Percentiles rank a stretch among this genome's conserved stretches.
These are phyloP conservation scores for Dipteronia sinensis DNA, from an alignment of 345 rosid genomes.

Conservation along the genomic window DNA sequence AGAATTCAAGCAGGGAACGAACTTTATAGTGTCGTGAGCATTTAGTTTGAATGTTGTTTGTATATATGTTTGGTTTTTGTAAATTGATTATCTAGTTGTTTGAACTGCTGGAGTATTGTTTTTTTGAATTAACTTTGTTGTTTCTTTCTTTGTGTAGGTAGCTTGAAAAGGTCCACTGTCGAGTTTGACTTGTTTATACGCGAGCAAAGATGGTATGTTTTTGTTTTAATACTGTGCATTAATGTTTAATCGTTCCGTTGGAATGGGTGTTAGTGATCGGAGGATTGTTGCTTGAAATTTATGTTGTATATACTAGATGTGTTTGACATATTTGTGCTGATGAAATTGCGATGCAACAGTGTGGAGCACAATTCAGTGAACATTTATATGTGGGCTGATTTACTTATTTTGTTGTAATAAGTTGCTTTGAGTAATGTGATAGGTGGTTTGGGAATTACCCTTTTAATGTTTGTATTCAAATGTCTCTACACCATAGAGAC, in stretches of 20 bases:
- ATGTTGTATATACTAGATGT: neutral
- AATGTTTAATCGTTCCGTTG: neutral
- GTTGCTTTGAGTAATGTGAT: neutral
- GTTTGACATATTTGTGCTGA: neutral
- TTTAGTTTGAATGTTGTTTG: neutral
- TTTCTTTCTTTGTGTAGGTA: slow-evolving; percentile 24
- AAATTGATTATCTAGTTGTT: neutral
- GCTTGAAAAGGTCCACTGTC: slow-evolving; percentile 21
- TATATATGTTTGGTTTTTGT: too few relatives aligned
- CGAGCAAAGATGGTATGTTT: slow-evolving; percentile 40
- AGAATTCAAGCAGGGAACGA: neutral
- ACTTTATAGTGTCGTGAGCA: neutral
- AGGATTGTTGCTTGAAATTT: neutral
- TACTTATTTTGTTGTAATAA: neutral
- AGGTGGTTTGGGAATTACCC: neutral
- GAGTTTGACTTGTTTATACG: slow-evolving; percentile 2
- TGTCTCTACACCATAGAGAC: neutral
- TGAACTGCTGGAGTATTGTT: neutral
- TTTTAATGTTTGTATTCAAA: neutral
- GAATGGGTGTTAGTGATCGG: neutral
- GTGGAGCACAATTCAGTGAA: neutral
- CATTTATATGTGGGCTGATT: neutral
- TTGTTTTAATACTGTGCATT: neutral
- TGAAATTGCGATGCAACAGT: neutral
- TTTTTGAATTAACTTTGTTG: neutral